phyloP scores from a whole-genome alignment of 768 basidiomycete species.

The Leccinum ochraceum region DNA sequence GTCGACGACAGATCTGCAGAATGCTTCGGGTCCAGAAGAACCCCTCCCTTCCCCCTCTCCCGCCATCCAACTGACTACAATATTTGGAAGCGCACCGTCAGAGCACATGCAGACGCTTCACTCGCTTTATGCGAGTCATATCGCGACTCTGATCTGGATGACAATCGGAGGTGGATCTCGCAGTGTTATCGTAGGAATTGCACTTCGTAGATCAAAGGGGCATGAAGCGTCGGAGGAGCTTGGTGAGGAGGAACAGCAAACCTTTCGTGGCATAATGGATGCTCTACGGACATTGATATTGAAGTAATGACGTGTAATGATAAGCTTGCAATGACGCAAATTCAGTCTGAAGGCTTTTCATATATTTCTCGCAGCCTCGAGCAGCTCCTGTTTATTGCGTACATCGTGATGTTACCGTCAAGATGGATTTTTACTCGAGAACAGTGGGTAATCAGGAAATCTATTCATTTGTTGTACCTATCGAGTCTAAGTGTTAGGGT shows the following conservation, averaged over 20 bases:
- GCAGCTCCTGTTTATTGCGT: no score
- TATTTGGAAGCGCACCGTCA: conserved; percentile 76
- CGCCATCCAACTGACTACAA: conserved; percentile 70
- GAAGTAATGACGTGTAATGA: neutral
- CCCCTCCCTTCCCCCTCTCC: conserved; percentile 62
- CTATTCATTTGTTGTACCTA: no score
- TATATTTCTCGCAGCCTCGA: no score
- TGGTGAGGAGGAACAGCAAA: conserved; percentile 41
- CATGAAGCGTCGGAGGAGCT: conserved; percentile 25
- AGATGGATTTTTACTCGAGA: no score
- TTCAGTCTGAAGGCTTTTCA: no score
- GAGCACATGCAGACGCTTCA: conserved; percentile 71
- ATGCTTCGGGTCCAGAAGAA: conserved; percentile 34
- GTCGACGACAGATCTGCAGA: conserved; percentile 51
- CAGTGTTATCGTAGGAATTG: conserved; percentile 75
- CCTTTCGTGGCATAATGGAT: conserved; percentile 53
- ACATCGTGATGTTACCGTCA: no score
- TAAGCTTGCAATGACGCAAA: no score
- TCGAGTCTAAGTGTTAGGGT: conserved; percentile 20
- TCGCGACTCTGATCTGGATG: conserved; percentile 82
- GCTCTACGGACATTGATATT: conserved; percentile 42
- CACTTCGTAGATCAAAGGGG: conserved; percentile 47
- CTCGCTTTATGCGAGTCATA: conserved; percentile 82
- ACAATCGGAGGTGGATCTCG: conserved; percentile 47
- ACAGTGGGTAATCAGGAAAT: no score